Evolutionary conservation across 2,329 filamentous ascomycete species (phyloP).

Genomic region (Xylariaceae sp.): DNA sequence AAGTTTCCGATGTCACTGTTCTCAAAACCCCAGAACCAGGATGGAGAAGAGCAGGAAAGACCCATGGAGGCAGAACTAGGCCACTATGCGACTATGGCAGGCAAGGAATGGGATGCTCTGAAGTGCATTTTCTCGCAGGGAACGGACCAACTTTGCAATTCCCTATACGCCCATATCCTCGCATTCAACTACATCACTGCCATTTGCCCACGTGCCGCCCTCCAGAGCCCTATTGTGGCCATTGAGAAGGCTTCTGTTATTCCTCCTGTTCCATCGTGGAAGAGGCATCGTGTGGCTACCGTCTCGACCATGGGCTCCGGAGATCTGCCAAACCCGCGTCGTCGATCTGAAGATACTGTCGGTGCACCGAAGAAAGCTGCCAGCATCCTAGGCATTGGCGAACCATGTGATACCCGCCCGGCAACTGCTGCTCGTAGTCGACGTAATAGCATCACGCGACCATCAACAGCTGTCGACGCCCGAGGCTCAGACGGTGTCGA

Average conservation of each 20-base stretch:
- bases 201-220: constrained; percentile 31
- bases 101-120: constrained; percentile 43
- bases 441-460: constrained; percentile 6
- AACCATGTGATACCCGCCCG: constrained; percentile 11
- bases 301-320: constrained; percentile 3
- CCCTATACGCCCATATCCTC: constrained; percentile 57
- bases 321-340: constrained; percentile 1
- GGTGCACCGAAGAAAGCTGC: constrained; percentile 45
- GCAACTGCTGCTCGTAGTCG: constrained; percentile 15
- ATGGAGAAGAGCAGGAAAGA: background rate
- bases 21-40: background rate
- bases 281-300: constrained; percentile 1
- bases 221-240: background rate
- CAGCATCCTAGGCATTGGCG: constrained; percentile 45
- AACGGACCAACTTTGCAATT: constrained; percentile 55
- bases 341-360: constrained; percentile 19
- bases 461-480: constrained; percentile 4
- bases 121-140: constrained; percentile 52
- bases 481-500: constrained; percentile 2
- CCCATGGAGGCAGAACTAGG: background rate
- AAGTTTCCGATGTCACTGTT: background rate
- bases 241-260: constrained; percentile 5
- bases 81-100: background rate
- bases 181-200: constrained; percentile 56
- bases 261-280: background rate